Conservation (phyloP, 495 filamentous ascomycete genomes). For the Tuber magnatum region DNA sequence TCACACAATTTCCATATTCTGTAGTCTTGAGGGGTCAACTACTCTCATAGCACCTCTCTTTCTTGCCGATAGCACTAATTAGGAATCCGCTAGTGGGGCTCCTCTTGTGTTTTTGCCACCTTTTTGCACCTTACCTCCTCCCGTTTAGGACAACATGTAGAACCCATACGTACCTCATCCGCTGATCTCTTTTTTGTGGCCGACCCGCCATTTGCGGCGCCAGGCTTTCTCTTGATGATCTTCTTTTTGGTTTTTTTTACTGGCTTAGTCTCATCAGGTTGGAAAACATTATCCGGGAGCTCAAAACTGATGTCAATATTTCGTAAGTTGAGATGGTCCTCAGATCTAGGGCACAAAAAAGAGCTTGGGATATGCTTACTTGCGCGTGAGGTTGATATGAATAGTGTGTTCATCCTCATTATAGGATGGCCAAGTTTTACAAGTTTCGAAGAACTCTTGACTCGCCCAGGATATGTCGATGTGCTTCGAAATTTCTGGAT, state of each 20-base stretch:
- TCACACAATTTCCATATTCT: background rate
- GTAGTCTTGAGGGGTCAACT: conserved; percentile 3
- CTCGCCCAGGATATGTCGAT: conserved; percentile 47
- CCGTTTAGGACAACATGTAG: conserved; percentile 24
- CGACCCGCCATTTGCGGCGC: conserved; percentile 15
- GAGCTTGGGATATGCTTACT: conserved; percentile 23
- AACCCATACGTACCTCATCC: conserved; percentile 38
- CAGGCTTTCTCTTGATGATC: conserved; percentile 43
- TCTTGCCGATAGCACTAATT: background rate
- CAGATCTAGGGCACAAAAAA: conserved; percentile 32
- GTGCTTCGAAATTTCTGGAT: conserved; percentile 49
- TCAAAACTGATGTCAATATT: conserved; percentile 54
- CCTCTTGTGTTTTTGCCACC: background rate
- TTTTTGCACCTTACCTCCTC: conserved; percentile 3
- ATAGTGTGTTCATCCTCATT: conserved; percentile 39
- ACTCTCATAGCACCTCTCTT: background rate
- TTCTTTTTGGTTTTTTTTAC: conserved; percentile 56
- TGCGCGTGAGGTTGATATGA: conserved; percentile 41
- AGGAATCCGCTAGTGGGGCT: background rate
- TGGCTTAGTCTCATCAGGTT: conserved; percentile 67
- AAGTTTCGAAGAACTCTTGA: conserved; percentile 43
- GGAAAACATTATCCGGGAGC: conserved; percentile 83
- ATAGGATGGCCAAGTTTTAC: conserved; percentile 40
- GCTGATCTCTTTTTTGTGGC: conserved; percentile 32
- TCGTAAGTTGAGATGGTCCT: conserved; percentile 13